Evolutionary conservation across 768 basidiomycete species (phyloP).

Genomic region (Mycena indigotica): DNA sequence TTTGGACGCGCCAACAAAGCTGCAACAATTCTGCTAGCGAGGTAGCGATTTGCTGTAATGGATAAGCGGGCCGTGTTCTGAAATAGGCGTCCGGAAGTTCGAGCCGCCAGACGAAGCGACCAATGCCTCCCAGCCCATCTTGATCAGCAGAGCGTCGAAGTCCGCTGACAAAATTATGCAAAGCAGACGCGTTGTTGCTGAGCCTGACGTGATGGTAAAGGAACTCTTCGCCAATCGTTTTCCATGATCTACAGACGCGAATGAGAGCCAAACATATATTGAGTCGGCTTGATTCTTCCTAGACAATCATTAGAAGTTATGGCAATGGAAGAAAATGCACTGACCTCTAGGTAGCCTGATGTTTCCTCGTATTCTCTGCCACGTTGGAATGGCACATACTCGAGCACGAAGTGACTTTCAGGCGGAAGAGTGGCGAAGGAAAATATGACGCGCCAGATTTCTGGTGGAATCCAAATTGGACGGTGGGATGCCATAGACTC

Average conservation of each 20-base stretch:
- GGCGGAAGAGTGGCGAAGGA: constrained; percentile 2
- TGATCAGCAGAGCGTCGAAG: constrained; percentile 10
- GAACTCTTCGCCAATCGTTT: constrained; percentile 10
- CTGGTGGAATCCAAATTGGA: constrained; percentile 2
- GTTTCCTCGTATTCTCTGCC: constrained; percentile 12
- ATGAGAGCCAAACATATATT: constrained; percentile 10
- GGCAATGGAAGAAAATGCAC: no score
- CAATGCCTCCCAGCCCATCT: constrained; percentile 2
- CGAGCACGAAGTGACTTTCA: constrained; percentile 1
- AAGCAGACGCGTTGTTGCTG: not conserved
- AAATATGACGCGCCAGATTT: constrained; percentile 15
- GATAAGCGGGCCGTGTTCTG: not conserved
- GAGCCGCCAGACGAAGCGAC: constrained; percentile 9
- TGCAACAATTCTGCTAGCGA: constrained; percentile 3
- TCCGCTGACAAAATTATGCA: constrained; percentile 7
- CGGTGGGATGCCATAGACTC: not conserved
- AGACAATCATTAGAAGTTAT: not conserved
- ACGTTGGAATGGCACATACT: constrained; percentile 13
- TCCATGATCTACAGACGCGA: constrained; percentile 11
- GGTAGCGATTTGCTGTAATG: not conserved
- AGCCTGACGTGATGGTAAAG: constrained; percentile 13
- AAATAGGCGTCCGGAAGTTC: constrained; percentile 2
- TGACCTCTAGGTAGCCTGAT: constrained; percentile 3
- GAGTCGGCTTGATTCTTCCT: constrained; percentile 9
- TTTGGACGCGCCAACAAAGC: constrained; percentile 9